Conservation (phyloP, 495 filamentous ascomycete species). For the Lasiosphaeria hispida region DNA sequence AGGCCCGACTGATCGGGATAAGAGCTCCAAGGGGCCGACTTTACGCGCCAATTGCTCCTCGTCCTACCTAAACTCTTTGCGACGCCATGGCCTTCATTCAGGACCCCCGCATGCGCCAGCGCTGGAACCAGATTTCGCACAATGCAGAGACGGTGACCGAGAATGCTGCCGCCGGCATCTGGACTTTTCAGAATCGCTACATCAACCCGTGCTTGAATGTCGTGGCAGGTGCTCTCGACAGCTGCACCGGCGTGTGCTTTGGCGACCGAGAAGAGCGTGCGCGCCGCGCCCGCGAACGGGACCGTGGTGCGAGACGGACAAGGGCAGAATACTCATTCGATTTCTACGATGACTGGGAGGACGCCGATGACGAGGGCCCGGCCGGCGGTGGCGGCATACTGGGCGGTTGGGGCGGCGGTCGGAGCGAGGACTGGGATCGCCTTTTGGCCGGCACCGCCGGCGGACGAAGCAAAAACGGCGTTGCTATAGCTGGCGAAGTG, state of each 20-base stretch:
- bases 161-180: conserved; percentile 82
- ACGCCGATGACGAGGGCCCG: conserved; percentile 45
- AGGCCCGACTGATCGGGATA: background rate
- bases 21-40: background rate
- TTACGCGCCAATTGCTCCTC: background rate
- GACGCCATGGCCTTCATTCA: conserved; percentile 57
- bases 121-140: conserved; percentile 88
- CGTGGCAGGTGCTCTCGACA: conserved; percentile 61
- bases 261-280: conserved; percentile 70
- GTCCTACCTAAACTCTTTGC: background rate
- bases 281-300: conserved; percentile 59
- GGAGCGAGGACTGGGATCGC: conserved; percentile 83
- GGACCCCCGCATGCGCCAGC: conserved; percentile 91
- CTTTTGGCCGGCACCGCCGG: conserved; percentile 74
- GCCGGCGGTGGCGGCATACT: conserved; percentile 52
- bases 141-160: conserved; percentile 92
- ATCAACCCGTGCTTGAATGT: conserved; percentile 75
- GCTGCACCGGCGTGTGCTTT: conserved; percentile 70
- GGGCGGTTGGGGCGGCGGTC: conserved; percentile 59
- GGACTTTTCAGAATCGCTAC: conserved; percentile 82
- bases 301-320: conserved; percentile 51
- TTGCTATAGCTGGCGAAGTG: conserved; percentile 35
- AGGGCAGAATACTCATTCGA: conserved; percentile 84
- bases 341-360: conserved; percentile 98
- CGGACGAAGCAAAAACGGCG: conserved; percentile 32